Conservation (phyloP, 2,329 filamentous ascomycete species). For the Aspergillus novofumigatus region DNA sequence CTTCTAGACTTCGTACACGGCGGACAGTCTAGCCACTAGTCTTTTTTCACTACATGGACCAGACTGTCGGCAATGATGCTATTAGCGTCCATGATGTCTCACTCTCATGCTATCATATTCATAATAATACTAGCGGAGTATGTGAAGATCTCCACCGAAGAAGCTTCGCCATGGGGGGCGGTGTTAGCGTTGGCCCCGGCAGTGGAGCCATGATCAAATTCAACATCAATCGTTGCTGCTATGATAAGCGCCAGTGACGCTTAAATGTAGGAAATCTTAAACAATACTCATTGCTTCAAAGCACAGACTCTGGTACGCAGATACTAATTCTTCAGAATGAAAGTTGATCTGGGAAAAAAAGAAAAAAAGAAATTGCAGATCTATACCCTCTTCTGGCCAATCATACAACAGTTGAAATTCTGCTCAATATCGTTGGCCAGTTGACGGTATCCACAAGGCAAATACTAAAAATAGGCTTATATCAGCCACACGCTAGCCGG, state of each 20-base stretch:
- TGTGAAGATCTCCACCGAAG: constrained; percentile 23
- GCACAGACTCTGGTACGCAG: background rate
- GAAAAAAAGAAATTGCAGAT: no score
- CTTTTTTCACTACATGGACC: background rate
- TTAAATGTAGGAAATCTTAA: constrained; percentile 17
- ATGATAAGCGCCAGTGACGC: constrained; percentile 24
- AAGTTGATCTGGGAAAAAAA: background rate
- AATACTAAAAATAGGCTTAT: constrained; percentile 18
- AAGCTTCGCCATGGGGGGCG: constrained; percentile 35
- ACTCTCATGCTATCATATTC: no score
- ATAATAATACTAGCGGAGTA: background rate
- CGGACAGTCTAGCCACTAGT: background rate
- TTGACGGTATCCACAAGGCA: background rate
- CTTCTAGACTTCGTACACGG: no score
- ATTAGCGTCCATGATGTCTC: background rate
- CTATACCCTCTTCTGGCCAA: background rate
- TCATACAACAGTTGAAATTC: background rate
- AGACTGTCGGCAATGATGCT: no score
- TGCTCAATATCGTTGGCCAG: background rate
- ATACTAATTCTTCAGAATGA: background rate
- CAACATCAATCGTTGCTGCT: constrained; percentile 34
- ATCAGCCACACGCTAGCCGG: constrained; percentile 15
- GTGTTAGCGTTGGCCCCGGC: constrained; percentile 22
- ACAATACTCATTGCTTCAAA: constrained; percentile 26
- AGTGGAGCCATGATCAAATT: constrained; percentile 26